These are phyloP conservation scores for Priceomyces melissophilus DNA, from an alignment of 805 yeast genomes.

Conservation along the genomic window DNA sequence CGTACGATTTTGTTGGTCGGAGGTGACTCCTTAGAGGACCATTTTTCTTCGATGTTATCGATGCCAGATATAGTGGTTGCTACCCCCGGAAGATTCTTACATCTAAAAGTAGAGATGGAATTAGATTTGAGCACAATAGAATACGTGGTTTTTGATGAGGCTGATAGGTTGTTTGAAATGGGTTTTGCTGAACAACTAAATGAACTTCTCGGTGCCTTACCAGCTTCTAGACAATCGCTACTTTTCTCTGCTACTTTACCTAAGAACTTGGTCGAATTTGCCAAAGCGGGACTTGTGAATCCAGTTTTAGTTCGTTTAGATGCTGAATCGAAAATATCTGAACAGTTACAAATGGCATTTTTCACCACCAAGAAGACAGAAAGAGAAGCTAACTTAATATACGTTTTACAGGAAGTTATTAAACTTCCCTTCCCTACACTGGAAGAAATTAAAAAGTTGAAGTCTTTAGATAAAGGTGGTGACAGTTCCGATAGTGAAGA, in stretches of 20 bases:
- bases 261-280: constrained; percentile 87
- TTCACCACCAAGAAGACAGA: constrained; percentile 78
- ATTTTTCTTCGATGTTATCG: constrained; percentile 85
- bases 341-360: constrained; percentile 86
- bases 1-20: constrained; percentile 83
- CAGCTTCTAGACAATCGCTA: constrained; percentile 79
- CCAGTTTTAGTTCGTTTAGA: constrained; percentile 92
- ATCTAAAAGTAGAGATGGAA: constrained; percentile 92
- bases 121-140: constrained; percentile 80
- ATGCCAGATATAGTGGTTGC: constrained; percentile 95
- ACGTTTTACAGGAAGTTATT: constrained; percentile 77
- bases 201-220: constrained; percentile 81
- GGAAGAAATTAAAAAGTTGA: constrained; percentile 59
- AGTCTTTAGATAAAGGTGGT: constrained; percentile 43
- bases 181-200: constrained; percentile 93
- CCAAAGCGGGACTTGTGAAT: constrained; percentile 90
- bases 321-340: constrained; percentile 87
- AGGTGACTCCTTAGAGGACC: constrained; percentile 98
- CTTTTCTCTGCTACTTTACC: constrained; percentile 96
- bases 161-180: constrained; percentile 94
- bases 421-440: constrained; percentile 76
- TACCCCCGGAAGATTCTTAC: constrained; percentile 96
- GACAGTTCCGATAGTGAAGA: constrained; percentile 54
- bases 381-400: constrained; percentile 81
- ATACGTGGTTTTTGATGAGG: constrained; percentile 94